Base-by-base conservation (phyloP, 306 rosid species). In the Lathyrus tuberosus region DNA sequence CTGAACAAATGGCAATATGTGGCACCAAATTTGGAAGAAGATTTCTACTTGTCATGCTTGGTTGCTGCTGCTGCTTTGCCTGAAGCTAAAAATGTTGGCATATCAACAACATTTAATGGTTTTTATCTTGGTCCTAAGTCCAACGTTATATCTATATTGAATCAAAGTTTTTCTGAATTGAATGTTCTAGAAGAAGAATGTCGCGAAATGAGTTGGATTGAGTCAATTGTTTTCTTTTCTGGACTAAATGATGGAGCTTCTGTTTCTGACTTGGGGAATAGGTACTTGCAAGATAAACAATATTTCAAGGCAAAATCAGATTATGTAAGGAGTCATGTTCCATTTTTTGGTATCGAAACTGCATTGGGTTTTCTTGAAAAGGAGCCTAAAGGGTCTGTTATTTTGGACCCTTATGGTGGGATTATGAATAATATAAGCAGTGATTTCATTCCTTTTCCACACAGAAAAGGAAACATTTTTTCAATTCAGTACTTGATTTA, bases 251-350 rank as follows among this genome's bases (percentile, higher is more conserved):
- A 78, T 24, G 89, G 79, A 51, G 74, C 83, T 53, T 62, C 78
- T 1, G 72, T 83, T 10, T 62, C 78, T 6, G 86, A 88, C 52
- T 81, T 88, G 84, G 75, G 67, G 75, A 80, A 81, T 4, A 78
- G 90, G 47, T 88, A 79, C 53, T 2, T 79, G 8, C 53, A 64
- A 72, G 81, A 79, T 28, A 86, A 81, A 53, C 72, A 77, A 18
- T 86, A 68, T 58, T 91, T 91, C 74, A 91, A 91, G 72, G 95
- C 88, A 14, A 91, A 91, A 84, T 78, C 90, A 58, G 97, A 91
- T 63, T 88, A 73, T 40, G 92, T 88, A 10, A 75, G 65, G 70
- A 13, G 37, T 2, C 77, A 74, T 33, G 75, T 91, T 51, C 71
- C 90, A 14, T 46, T 63, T 41, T n/a, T 0, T 9, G 95, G 90